These are phyloP conservation scores for Cytospora mali DNA, from an alignment of 2,329 filamentous ascomycete species.

Conservation along the genomic window DNA sequence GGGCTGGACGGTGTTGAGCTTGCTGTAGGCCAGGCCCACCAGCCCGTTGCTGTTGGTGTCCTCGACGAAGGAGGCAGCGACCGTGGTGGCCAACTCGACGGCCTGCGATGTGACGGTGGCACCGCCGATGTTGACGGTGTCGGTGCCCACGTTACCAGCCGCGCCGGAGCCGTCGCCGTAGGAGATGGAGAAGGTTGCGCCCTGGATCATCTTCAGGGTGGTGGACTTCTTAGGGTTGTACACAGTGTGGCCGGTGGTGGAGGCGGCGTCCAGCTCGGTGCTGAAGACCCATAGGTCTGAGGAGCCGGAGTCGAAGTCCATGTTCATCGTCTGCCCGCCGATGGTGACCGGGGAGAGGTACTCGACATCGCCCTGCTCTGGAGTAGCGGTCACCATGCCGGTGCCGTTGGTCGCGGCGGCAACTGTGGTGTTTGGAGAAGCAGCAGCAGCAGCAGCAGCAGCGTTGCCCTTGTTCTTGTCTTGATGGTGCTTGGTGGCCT, in stretches of 20 bases:
- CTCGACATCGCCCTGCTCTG: slow-evolving; percentile 66
- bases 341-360: slow-evolving; percentile 72
- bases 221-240: slow-evolving; percentile 43
- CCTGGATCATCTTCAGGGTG: slow-evolving; percentile 40
- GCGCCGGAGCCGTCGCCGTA: slow-evolving; percentile 71
- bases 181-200: slow-evolving; percentile 61
- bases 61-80: slow-evolving; percentile 60
- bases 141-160: slow-evolving; percentile 66
- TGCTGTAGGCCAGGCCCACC: slow-evolving; percentile 67
- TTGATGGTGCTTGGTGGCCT: slow-evolving; percentile 20
- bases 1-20: slow-evolving; percentile 66
- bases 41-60: slow-evolving; percentile 69
- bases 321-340: slow-evolving; percentile 67
- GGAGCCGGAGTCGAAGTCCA: slow-evolving; percentile 78
- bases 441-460: slow-evolving; percentile 34
- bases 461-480: slow-evolving; percentile 8
- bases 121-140: slow-evolving; percentile 68
- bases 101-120: slow-evolving; percentile 63
- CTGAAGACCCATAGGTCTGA: slow-evolving; percentile 77
- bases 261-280: slow-evolving; percentile 52
- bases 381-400: slow-evolving; percentile 65
- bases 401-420: slow-evolving; percentile 37
- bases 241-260: slow-evolving; percentile 51
- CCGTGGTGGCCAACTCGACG: slow-evolving; percentile 65
- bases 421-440: slow-evolving; percentile 9